Evolutionary conservation across 768 basidiomycete genomes (phyloP).

Genomic region (Rhizopogon salebrosus): DNA sequence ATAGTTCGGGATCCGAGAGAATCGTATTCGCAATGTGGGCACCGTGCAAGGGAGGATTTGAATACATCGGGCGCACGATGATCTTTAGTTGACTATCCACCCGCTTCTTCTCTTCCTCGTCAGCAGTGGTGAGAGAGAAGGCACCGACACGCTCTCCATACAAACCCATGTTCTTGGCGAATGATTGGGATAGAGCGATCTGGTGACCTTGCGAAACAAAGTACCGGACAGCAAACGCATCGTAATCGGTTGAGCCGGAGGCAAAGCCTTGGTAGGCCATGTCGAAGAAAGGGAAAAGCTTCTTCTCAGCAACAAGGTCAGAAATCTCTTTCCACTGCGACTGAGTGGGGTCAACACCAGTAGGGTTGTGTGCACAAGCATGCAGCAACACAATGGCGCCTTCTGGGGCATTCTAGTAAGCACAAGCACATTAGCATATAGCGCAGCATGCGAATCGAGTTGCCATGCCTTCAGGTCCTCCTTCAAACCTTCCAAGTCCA

Average conservation of each 20-base stretch:
- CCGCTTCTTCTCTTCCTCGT: slow-evolving; percentile 74
- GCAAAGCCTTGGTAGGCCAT: slow-evolving; percentile 99
- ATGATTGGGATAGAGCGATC: slow-evolving; percentile 87
- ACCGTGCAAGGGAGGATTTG: slow-evolving; percentile 92
- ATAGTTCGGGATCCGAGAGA: slow-evolving; percentile 66
- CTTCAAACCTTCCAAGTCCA: slow-evolving; percentile 89
- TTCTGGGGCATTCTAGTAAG: slow-evolving; percentile 57
- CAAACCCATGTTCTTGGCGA: slow-evolving; percentile 99
- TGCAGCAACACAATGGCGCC: slow-evolving; percentile 85
- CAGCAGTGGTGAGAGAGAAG: slow-evolving; percentile 74
- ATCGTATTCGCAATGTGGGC: slow-evolving; percentile 85
- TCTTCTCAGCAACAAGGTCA: slow-evolving; percentile 80
- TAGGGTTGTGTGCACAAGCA: slow-evolving; percentile 99
- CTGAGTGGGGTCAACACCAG: slow-evolving; percentile 90
- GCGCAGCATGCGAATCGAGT: background rate
- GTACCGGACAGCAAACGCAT: slow-evolving; percentile 93
- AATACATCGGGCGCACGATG: slow-evolving; percentile 93
- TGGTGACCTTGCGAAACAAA: slow-evolving; percentile 91
- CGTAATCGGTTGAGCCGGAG: slow-evolving; percentile 83
- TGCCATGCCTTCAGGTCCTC: slow-evolving; percentile 70
- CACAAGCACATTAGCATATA: slow-evolving; percentile 7
- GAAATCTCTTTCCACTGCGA: slow-evolving; percentile 92
- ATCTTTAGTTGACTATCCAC: slow-evolving; percentile 96
- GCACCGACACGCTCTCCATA: slow-evolving; percentile 99
- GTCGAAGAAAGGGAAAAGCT: slow-evolving; percentile 97